Evolutionary conservation across 345 rosid species (phyloP), one percentile per base, ranked within the genome.

Genomic region (Gynandropsis gynandra): DNA sequence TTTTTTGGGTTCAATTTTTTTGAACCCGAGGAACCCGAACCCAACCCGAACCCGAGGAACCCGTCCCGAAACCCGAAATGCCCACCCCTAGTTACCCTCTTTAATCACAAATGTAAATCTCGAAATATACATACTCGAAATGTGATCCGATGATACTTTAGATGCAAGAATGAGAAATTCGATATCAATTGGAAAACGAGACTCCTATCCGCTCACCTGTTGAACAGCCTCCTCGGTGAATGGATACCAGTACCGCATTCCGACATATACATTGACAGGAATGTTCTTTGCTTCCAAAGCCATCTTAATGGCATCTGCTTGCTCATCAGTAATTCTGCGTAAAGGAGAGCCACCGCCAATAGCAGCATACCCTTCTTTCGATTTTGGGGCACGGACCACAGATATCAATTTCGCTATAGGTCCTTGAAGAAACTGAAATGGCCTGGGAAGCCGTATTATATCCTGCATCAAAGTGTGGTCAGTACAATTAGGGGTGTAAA

Each of bases 281-380:
- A 87, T 8, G 31, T 78, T 66, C 80, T 87, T 87, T 16, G 68
- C 76, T 61, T 81, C 63, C 56, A 85, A 75, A 27, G 93, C 83
- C 66, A 57, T 63, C 65, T 58, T 61, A 54, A 87, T 76, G 20
- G 84, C 96, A 65, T 79, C 53, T 1, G 95, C 96, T 87, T 85
- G 95, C 66, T 85, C 93, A 68, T 81, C 77, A 0, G 97, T 92
- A 51, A 87, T 82, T 64, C 74, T 85, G 56, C 93, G 84, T 72
- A 85, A 40, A 41, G 95, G 96, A 16, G 95, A 92, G 52, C 96
- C 88, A 31, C 98, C 98, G 34, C 98, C 98, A 35, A 92, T 87
- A 44, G 95, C 75, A 69, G 98, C 98, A 81, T 92, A 92, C 48
- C 93, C 98, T 76, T 87, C 95, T 76, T 76, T 87, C 34, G 93